phyloP scores from a whole-genome alignment of 2,329 filamentous ascomycete genomes.

The Bipolaris zeicola region DNA sequence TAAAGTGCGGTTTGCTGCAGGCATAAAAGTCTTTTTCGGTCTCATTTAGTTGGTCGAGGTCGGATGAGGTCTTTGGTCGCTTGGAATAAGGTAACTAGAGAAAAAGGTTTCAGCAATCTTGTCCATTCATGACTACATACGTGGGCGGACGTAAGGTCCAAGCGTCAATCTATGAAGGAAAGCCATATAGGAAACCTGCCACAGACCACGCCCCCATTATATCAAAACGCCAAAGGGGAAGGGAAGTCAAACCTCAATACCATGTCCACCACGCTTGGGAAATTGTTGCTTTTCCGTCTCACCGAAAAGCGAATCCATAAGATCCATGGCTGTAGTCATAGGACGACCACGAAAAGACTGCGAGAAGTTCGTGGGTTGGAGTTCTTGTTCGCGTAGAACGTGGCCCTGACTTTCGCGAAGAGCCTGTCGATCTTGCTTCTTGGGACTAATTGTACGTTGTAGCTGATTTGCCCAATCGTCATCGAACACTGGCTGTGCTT shows the following conservation, averaged over 20 bases:
- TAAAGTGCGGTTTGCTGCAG: constrained; percentile 80
- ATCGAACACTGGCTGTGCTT: constrained; percentile 62
- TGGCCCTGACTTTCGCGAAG: constrained; percentile 69
- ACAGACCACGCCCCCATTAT: constrained; percentile 49
- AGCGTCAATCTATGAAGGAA: constrained; percentile 41
- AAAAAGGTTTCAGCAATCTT: constrained; percentile 47
- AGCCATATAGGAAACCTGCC: constrained; percentile 42
- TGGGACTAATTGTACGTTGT: constrained; percentile 89
- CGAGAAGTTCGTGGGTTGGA: constrained; percentile 39
- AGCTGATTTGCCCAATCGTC: constrained; percentile 95
- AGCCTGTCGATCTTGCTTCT: constrained; percentile 84
- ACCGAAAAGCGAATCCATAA: constrained; percentile 95
- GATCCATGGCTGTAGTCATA: constrained; percentile 87
- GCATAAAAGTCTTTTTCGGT: constrained; percentile 72
- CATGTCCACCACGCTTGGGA: constrained; percentile 60
- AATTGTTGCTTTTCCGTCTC: constrained; percentile 59
- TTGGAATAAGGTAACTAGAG: constrained; percentile 86
- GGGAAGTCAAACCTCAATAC: constrained; percentile 86
- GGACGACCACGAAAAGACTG: constrained; percentile 55
- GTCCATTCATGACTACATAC: constrained; percentile 53
- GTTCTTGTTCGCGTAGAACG: constrained; percentile 58
- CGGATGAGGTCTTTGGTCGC: constrained; percentile 70
- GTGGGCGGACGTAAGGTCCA: constrained; percentile 38
- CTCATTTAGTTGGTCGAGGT: constrained; percentile 67
- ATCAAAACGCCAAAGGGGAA: constrained; percentile 41